phyloP scores from a whole-genome alignment of 371 early-diverging fungal genomes.

The Apophysomyces ossiformis region DNA sequence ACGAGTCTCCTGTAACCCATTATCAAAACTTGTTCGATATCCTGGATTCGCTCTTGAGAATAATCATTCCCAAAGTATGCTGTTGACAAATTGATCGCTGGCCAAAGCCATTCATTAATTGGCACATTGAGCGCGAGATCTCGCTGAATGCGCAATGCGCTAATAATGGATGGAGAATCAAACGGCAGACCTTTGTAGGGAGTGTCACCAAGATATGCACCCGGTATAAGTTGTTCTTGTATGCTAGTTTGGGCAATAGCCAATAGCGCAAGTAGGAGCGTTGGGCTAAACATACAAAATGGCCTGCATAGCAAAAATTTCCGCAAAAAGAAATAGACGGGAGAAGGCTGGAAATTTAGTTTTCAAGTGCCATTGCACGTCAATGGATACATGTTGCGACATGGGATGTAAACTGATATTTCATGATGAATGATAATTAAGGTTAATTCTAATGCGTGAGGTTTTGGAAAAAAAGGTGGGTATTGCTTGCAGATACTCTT shows the following conservation, averaged over 20 bases:
- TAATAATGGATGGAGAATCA: conserved; percentile 21
- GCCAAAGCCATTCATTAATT: conserved; percentile 45
- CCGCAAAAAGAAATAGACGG: conserved; percentile 3
- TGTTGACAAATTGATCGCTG: conserved; percentile 37
- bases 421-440: not conserved
- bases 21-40: conserved; percentile 20
- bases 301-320: not conserved
- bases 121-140: conserved; percentile 47
- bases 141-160: conserved; percentile 41
- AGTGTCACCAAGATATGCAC: conserved; percentile 28
- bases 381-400: not conserved
- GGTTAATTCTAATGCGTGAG: not conserved
- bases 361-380: not conserved
- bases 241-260: not conserved
- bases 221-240: conserved; percentile 4
- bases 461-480: not conserved
- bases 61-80: conserved; percentile 43
- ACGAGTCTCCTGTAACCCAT: conserved; percentile 48
- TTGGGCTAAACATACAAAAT: not conserved
- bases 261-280: not conserved
- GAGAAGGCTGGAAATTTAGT: not conserved
- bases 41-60: conserved; percentile 20
- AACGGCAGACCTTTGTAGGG: conserved; percentile 32
- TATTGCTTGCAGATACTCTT: not conserved
- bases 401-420: not conserved